These are phyloP conservation scores for Omphalotus guepiniiformis DNA, from an alignment of 768 basidiomycete genomes.

Conservation along the genomic window DNA sequence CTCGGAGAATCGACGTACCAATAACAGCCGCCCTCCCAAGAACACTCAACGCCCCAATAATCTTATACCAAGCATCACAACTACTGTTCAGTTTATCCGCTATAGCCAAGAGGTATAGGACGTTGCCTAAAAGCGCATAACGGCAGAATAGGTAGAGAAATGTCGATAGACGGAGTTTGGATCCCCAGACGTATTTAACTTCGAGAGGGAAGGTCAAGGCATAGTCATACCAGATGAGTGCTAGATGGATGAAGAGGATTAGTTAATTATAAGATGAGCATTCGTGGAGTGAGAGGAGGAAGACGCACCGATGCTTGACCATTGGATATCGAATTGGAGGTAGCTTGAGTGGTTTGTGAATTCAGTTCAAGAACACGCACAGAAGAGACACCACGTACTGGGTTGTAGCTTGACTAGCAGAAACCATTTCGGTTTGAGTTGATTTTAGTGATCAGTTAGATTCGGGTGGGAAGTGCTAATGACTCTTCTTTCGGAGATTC, in stretches of 20 bases:
- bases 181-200: conserved; percentile 28
- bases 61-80: conserved; percentile 23
- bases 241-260: conserved; percentile 7
- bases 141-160: conserved; percentile 31
- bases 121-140: conserved; percentile 29
- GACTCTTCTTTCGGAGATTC: too few relatives aligned
- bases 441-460: too few relatives aligned
- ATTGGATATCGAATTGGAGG: conserved; percentile 6
- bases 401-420: too few relatives aligned
- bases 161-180: conserved; percentile 23
- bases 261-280: background rate
- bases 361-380: background rate
- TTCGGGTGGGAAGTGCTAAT: too few relatives aligned
- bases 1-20: conserved; percentile 14
- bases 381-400: background rate
- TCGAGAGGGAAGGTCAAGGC: conserved; percentile 27
- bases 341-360: background rate
- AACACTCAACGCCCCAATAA: conserved; percentile 26
- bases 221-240: conserved; percentile 30
- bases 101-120: conserved; percentile 28
- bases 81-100: conserved; percentile 18
- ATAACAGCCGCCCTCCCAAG: conserved; percentile 25
- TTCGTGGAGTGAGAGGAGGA: background rate
- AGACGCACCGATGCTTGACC: conserved; percentile 7
- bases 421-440: too few relatives aligned